Conservation (phyloP, 2,329 filamentous ascomycete species). For the Colletotrichum shisoi region DNA sequence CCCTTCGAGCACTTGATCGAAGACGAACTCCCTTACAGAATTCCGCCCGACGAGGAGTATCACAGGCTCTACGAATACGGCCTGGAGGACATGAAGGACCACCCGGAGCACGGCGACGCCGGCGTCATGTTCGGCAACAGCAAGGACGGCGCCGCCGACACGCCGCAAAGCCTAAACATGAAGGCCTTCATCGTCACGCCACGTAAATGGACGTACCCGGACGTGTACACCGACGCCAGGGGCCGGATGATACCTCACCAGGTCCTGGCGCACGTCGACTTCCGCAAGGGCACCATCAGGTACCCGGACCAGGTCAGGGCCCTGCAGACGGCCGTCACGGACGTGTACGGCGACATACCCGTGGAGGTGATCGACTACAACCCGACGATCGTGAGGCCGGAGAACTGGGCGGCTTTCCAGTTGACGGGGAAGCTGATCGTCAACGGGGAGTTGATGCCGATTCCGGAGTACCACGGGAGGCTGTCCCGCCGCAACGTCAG, state of each 20-base stretch:
- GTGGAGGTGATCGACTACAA: not conserved
- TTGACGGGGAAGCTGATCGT: not conserved
- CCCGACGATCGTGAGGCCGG: not conserved
- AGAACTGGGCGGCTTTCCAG: not conserved
- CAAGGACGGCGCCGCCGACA: not conserved
- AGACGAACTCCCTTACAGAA: not conserved
- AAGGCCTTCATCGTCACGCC: not conserved
- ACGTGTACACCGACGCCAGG: fast-evolving
- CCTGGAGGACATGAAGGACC: not conserved
- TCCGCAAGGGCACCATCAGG: not conserved
- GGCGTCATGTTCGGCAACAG: not conserved
- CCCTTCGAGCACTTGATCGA: not conserved
- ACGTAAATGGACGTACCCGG: not conserved
- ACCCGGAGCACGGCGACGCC: not conserved
- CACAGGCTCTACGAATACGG: not conserved
- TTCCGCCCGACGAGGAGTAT: not conserved
- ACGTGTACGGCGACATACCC: not conserved
- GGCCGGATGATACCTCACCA: not conserved
- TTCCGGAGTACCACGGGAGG: too few species aligned
- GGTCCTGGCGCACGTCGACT: not conserved
- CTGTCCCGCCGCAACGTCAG: not conserved
- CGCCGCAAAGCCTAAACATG: not conserved
- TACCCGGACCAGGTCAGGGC: not conserved
- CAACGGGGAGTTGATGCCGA: not conserved
- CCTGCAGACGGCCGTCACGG: not conserved